Percentiles rank a stretch among this genome's conserved stretches.
These are phyloP conservation scores for Arabidopsis lyrata DNA, from an alignment of 441 rosid genomes.

Conservation along the genomic window DNA sequence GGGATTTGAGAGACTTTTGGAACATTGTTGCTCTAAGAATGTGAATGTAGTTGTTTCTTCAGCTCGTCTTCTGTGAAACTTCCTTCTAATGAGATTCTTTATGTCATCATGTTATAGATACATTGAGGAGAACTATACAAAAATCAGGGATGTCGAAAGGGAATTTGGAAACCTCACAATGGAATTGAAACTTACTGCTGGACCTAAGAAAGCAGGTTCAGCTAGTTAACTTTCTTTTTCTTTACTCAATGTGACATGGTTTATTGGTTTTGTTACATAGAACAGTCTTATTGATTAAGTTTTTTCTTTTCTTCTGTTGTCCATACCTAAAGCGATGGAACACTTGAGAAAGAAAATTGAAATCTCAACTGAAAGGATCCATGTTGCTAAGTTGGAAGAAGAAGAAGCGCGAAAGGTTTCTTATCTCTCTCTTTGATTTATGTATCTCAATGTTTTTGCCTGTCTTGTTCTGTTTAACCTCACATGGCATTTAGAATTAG, in stretches of 20 bases:
- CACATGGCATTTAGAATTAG: conserved; percentile 12
- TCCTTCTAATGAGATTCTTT: too few species aligned
- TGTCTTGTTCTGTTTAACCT: conserved; percentile 18
- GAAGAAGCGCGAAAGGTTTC: conserved; percentile 81
- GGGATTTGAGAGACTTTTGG: too few species aligned
- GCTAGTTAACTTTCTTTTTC: conserved; percentile 32
- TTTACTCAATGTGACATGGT: neutral
- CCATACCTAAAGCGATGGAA: conserved; percentile 66
- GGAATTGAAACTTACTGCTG: conserved; percentile 97
- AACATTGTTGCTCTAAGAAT: too few species aligned
- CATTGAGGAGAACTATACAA: conserved; percentile 87
- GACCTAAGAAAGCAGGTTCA: conserved; percentile 98
- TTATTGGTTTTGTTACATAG: conserved; percentile 18
- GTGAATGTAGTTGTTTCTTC: too few species aligned
- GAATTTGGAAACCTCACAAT: conserved; percentile 75
- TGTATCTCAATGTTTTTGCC: neutral
- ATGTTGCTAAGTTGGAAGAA: conserved; percentile 72
- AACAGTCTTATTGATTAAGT: conserved; percentile 19
- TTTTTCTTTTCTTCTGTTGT: conserved; percentile 38
- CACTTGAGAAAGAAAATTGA: conserved; percentile 91
- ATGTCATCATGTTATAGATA: conserved; percentile 66
- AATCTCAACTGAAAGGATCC: conserved; percentile 73
- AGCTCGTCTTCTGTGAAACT: too few species aligned
- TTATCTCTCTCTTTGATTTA: conserved; percentile 30
- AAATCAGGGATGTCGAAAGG: conserved; percentile 85